A percentile compares a stretch with the other conserved stretches of the same genome.
Evolutionary conservation across 2,329 filamentous ascomycete species (phyloP).

Genomic region (Fusarium sp.): DNA sequence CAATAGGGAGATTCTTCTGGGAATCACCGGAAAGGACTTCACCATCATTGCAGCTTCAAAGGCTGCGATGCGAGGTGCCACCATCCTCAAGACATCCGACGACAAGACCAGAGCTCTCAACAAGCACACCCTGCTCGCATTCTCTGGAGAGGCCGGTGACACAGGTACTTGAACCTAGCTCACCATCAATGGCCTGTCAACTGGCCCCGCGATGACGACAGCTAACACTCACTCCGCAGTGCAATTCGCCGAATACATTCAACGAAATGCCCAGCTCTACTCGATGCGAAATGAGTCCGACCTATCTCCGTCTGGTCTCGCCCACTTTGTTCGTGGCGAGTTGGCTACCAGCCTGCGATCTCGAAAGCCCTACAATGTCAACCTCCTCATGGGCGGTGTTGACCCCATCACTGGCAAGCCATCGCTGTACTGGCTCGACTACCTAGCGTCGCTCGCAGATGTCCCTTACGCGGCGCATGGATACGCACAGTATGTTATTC

Average conservation of each 20-base stretch:
- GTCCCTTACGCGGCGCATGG: slow-evolving; percentile 97
- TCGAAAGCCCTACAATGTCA: slow-evolving; percentile 95
- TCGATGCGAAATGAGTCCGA: slow-evolving; percentile 98
- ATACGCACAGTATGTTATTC: slow-evolving; percentile 86
- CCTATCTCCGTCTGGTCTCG: slow-evolving; percentile 87
- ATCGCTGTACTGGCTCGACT: slow-evolving; percentile 96
- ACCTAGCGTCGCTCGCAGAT: slow-evolving; percentile 87
- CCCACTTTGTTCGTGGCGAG: slow-evolving; percentile 93
- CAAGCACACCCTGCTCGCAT: slow-evolving; percentile 94
- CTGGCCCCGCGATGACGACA: slow-evolving; percentile 20
- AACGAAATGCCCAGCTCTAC: slow-evolving; percentile 98
- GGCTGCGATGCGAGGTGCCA: slow-evolving; percentile 97
- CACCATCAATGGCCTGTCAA: slow-evolving; percentile 11
- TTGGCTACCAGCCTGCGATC: slow-evolving; percentile 91
- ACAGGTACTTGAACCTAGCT: slow-evolving; percentile 70
- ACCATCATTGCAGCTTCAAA: slow-evolving; percentile 98
- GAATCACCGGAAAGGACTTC: slow-evolving; percentile 99
- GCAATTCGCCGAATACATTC: slow-evolving; percentile 99
- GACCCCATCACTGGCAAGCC: slow-evolving; percentile 93
- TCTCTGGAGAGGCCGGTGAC: slow-evolving; percentile 95
- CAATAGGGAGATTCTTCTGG: slow-evolving; percentile 93
- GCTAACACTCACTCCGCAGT: slow-evolving; percentile 67
- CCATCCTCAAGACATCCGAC: slow-evolving; percentile 92
- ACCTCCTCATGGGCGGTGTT: slow-evolving; percentile 92
- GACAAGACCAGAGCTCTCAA: slow-evolving; percentile 96